Evolutionary conservation across 1,284 basidiomycete species (phyloP).

Genomic region (Apiotrichum veenhuisii): DNA sequence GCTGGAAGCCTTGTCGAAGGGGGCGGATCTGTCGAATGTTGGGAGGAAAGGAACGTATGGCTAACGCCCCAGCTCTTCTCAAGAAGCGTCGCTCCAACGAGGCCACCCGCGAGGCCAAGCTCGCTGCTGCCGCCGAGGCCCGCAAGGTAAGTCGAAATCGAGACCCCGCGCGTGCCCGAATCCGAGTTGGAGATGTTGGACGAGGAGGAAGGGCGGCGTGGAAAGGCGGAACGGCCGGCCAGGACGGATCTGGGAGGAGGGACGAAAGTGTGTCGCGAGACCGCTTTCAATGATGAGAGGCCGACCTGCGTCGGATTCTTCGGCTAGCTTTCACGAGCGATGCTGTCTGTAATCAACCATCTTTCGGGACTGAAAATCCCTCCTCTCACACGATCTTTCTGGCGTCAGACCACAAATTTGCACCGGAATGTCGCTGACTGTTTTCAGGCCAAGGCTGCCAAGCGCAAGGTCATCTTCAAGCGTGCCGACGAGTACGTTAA

Average conservation of each 20-base stretch:
- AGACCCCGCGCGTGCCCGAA: neutral
- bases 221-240: neutral
- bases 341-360: slow-evolving; percentile 88
- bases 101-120: slow-evolving; percentile 94
- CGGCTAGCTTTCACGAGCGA: slow-evolving; percentile 49
- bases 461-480: slow-evolving; percentile 99
- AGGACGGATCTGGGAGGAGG: neutral
- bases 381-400: slow-evolving; percentile 1
- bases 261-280: neutral
- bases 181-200: neutral
- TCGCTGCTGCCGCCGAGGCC: slow-evolving; percentile 76
- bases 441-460: slow-evolving; percentile 73
- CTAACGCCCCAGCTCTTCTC: slow-evolving; percentile 97
- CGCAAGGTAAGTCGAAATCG: slow-evolving; percentile 73
- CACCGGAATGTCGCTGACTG: neutral
- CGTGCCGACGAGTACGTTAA: slow-evolving; percentile 97
- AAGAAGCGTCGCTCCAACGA: slow-evolving; percentile 99
- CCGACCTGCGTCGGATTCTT: slow-evolving; percentile 46
- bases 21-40: too few relatives aligned
- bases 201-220: neutral
- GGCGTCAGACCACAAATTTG: neutral
- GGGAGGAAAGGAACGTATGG: slow-evolving; percentile 55
- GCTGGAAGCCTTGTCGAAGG: too few relatives aligned
- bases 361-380: slow-evolving; percentile 83
- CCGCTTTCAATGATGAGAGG: slow-evolving; percentile 70